Evolutionary conservation across 768 basidiomycete genomes (phyloP), one percentile per base, ranked within the genome.

Genomic region (Mycena alexandri): DNA sequence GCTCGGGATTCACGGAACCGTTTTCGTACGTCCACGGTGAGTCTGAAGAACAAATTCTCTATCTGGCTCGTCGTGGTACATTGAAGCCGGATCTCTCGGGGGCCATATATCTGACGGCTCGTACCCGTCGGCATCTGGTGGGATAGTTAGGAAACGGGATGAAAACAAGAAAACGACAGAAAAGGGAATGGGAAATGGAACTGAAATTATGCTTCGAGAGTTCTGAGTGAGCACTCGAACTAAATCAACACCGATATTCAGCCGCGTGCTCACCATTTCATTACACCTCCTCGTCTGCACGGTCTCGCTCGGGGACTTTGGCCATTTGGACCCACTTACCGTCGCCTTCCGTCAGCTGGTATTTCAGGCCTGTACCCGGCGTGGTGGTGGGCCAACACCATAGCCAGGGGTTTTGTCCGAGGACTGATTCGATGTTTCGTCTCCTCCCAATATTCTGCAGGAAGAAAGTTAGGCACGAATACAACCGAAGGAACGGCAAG

Each of bases 1-100:
- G 87, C 42, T 81, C 74, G 9, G 96, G 96, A 74, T 98, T 98
- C 16, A 96, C 73, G 16, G 83, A 80, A 21, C 83, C 91, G 57
- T 92, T 91, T 69, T 91, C 89, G 74, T 93, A 97, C 16, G 94
- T 94, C 91, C 95, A 98, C 7, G 96, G 94, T 7, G 88, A 89
- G 24, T 83, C 76, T 1, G 88, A 38, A 90, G 84, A 38, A 75
- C 77, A 70, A 89, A 84, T 12, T 76, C 76, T 64, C 82, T 79
- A 24, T 76, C 74, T 22, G 77, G 74, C 53, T 73, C 69, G 66
- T 80, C 80, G 38, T 72, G 68, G 25, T 71, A 68, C 38, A 73
- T 69, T n/a, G 75, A 72, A 53, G 75, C 72, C 0, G 90, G 90
- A 75, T 95, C 93, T 42, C 82, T 81, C 7, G 94, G 93, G 21